phyloP scores from a whole-genome alignment of 257 asterid species.

The Nicotiana benthamiana region DNA sequence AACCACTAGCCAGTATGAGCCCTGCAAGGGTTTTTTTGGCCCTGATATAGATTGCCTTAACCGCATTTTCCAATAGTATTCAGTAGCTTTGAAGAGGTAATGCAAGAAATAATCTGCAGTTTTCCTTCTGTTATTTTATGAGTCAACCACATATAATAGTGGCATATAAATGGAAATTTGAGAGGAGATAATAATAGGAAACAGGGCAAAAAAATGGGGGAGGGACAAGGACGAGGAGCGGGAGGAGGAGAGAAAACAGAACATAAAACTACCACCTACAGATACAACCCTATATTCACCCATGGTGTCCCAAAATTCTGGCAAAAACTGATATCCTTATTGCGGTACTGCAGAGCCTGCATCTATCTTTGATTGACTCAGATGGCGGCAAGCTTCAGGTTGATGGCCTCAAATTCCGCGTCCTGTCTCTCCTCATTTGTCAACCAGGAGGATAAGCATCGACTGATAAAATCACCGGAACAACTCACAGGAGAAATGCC shows the following conservation, averaged over 20 bases:
- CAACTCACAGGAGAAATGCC: conserved; percentile 14
- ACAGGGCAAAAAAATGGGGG: not conserved
- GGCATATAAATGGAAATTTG: not conserved
- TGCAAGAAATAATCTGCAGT: not conserved
- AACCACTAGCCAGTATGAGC: too few relatives aligned
- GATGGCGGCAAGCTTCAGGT: conserved; percentile 35
- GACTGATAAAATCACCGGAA: conserved; percentile 47
- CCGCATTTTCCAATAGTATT: not conserved
- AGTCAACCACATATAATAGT: not conserved
- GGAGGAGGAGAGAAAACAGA: not conserved
- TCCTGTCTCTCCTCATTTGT: conserved; percentile 59
- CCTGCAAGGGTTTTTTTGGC: too few relatives aligned
- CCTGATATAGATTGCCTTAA: too few relatives aligned
- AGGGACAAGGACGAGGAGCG: not conserved
- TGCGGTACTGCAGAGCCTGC: not conserved
- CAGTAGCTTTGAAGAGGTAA: not conserved
- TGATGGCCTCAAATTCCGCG: conserved; percentile 48
- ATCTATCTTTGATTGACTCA: conserved; percentile 1
- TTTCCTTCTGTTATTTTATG: too few relatives aligned
- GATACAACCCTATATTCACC: not conserved
- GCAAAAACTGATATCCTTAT: not conserved
- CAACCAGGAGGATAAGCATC: conserved; percentile 50
- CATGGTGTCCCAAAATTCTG: not conserved
- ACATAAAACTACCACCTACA: not conserved
- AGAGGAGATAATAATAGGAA: not conserved